phyloP scores from a whole-genome alignment of 164 flowering plant genomes.

The Vitis cinerea region DNA sequence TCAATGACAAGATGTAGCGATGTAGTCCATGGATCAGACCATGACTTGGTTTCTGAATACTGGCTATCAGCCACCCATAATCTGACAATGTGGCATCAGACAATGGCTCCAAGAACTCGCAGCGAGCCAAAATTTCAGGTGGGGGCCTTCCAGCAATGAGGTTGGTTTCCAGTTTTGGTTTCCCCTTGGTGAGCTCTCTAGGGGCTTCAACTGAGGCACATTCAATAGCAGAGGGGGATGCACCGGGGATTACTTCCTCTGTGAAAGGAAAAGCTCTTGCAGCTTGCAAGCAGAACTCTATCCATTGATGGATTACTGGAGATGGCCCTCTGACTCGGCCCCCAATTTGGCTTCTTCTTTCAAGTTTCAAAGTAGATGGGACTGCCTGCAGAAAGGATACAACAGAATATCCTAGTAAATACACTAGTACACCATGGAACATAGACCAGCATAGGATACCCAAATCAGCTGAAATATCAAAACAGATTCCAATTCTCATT shows the following conservation, averaged over 20 bases:
- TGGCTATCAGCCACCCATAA: slow-evolving; percentile 47
- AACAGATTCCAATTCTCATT: too few species aligned
- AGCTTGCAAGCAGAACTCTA: slow-evolving; percentile 85
- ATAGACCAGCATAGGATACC: too few species aligned
- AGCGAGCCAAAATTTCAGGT: slow-evolving; percentile 56
- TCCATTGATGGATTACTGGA: slow-evolving; percentile 84
- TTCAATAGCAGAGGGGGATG: slow-evolving; percentile 61
- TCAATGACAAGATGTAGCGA: slow-evolving; percentile 13
- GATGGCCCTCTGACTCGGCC: slow-evolving; percentile 87
- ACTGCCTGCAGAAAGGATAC: slow-evolving; percentile 49
- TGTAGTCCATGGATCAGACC: slow-evolving; percentile 25
- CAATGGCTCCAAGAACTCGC: slow-evolving; percentile 86
- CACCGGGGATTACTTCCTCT: slow-evolving; percentile 79
- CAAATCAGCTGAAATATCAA: too few species aligned
- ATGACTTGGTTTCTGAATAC: slow-evolving; percentile 36
- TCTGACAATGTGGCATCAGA: slow-evolving; percentile 62
- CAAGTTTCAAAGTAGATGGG: slow-evolving; percentile 57
- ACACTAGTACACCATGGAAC: too few species aligned
- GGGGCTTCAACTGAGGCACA: slow-evolving; percentile 17
- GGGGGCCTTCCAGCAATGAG: slow-evolving; percentile 78
- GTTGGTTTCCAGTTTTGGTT: slow-evolving; percentile 74
- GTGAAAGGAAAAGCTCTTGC: slow-evolving; percentile 77
- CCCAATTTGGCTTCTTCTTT: slow-evolving; percentile 54
- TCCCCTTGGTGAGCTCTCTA: slow-evolving; percentile 32
- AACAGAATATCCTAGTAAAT: neutral